Evolutionary conservation across 2,329 filamentous ascomycete genomes (phyloP), one percentile per base, ranked within the genome.

Genomic region (Aspergillus udagawae): DNA sequence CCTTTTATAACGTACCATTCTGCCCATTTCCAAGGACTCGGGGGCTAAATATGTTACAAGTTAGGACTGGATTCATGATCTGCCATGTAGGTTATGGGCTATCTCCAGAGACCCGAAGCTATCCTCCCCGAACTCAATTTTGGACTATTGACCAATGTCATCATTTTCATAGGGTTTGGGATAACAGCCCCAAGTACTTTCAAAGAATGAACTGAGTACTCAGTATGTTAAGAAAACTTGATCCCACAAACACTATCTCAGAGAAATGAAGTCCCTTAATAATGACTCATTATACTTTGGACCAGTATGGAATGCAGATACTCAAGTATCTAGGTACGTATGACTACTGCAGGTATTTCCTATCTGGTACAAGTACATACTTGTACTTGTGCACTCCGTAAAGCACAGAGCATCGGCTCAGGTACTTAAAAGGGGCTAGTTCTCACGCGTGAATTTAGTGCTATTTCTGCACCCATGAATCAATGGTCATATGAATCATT

Each of bases 311-410:
- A 38, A 38, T 38, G 32, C 32, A 17, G 12, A 47, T 47, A 23
- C 44, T 25, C 21, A 44, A 20, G 21, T 20, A 44, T 20, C n/a
- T 23, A 21, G 41, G 32, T 38, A 38, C 32, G n/a, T 17, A 17
- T 17, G 42, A 55, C 60, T 58, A 55, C 60, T 62, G 58, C 63
- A 65, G 56, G 51, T 54, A 54, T 56, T 59, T 63, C 60, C 58
- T 51, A 57, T 61, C 54, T 60, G 56, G 58, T 56, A 61, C 51
- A 52, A 41, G 52, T 44, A 49, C 55, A 17, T 32, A 29, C 4
- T 28, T 27, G 23, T 27, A 28, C 47, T 29, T 49, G 23, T 49
- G 28, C 29, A 12, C 47, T 49, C 9, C 9, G 41, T 44, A 53
- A 63, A 59, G 57, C 59, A 51, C 59, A 57, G 48, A 56, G 55